These are phyloP conservation scores for Saprolegnia diclina DNA, from an alignment of 352 stramenopile species.

Conservation along the genomic window DNA sequence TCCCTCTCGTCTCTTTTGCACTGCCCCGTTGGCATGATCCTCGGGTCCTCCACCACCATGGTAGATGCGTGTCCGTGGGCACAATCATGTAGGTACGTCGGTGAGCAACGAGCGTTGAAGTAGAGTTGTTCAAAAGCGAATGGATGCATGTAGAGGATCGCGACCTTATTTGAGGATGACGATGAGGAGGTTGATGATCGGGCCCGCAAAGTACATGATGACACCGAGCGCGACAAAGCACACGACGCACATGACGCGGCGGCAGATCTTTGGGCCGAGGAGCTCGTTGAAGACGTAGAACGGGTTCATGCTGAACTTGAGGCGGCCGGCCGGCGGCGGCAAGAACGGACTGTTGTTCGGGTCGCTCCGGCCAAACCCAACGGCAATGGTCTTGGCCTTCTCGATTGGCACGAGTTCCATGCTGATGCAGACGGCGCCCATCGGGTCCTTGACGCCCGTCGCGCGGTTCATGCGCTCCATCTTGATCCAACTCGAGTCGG, in stretches of 20 bases:
- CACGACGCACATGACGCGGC: constrained; percentile 75
- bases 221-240: constrained; percentile 81
- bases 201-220: constrained; percentile 78
- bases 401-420: constrained; percentile 85
- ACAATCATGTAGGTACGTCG: no score
- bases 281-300: constrained; percentile 87
- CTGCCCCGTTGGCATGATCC: no score
- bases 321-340: constrained; percentile 78
- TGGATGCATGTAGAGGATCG: neutral
- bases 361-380: constrained; percentile 77
- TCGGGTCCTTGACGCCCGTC: constrained; percentile 71
- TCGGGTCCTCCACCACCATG: no score
- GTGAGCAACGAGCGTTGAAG: no score
- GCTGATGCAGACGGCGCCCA: constrained; percentile 85
- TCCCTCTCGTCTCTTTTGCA: no score
- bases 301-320: constrained; percentile 89
- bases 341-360: constrained; percentile 92
- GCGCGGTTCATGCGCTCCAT: constrained; percentile 74
- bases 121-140: neutral
- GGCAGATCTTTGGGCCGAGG: constrained; percentile 80
- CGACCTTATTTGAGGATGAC: constrained; percentile 52
- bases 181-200: constrained; percentile 79
- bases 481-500: constrained; percentile 81
- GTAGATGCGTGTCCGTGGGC: no score
- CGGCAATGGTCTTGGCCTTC: constrained; percentile 65